Percentiles rank a stretch among this genome's conserved stretches.
These are phyloP conservation scores for Malassezia pachydermatis DNA, from an alignment of 1,284 basidiomycete genomes.

Conservation along the genomic window DNA sequence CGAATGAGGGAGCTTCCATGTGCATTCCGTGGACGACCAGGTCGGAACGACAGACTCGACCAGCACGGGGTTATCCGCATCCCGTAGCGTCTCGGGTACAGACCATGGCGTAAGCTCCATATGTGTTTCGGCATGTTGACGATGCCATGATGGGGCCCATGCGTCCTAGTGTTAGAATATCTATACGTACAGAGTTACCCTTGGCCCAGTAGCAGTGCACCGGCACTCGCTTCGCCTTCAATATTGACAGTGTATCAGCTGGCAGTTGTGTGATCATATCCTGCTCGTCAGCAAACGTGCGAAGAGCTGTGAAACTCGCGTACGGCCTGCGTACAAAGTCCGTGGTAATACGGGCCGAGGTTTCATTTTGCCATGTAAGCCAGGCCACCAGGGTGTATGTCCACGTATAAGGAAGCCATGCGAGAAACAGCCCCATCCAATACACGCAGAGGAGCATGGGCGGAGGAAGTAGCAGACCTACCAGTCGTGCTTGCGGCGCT, in stretches of 20 bases:
- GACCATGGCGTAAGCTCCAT: background rate
- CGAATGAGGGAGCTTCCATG: slow-evolving; percentile 6
- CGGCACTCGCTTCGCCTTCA: background rate
- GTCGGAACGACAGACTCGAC: background rate
- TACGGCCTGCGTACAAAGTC: background rate
- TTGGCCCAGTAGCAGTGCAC: slow-evolving; percentile 12
- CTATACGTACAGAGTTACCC: slow-evolving; percentile 8
- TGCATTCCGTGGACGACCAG: slow-evolving; percentile 8
- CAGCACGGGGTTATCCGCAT: background rate
- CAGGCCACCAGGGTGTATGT: background rate
- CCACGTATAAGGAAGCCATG: slow-evolving; percentile 1
- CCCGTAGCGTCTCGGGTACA: background rate
- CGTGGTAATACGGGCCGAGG: background rate
- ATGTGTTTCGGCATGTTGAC: slow-evolving; percentile 8
- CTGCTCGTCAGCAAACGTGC: slow-evolving; percentile 11
- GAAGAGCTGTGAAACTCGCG: slow-evolving; percentile 1
- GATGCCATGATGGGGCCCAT: slow-evolving; percentile 10
- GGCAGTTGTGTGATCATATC: slow-evolving; percentile 2
- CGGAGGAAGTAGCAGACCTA: background rate
- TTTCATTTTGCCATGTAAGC: background rate
- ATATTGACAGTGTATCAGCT: background rate
- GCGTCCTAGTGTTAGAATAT: slow-evolving; percentile 5
- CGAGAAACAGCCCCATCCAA: background rate
- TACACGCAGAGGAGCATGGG: background rate
- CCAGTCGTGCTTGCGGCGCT: slow-evolving; percentile 3